Evolutionary conservation across 2,329 filamentous ascomycete genomes (phyloP), one percentile per base, ranked within the genome.

Genomic region (Trichoderma arundinaceum): DNA sequence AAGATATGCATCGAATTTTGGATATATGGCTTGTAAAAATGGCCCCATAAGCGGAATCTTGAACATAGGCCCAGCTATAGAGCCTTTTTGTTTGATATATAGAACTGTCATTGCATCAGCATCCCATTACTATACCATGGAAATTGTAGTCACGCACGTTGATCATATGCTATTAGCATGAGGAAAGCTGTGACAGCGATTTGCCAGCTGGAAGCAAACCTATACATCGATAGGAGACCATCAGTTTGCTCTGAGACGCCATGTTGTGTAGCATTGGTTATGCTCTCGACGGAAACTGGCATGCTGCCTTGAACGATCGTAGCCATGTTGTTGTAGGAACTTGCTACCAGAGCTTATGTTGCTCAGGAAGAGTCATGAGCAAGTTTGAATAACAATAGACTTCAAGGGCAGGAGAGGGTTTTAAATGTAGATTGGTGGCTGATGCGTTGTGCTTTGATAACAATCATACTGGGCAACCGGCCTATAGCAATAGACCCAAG

Each of bases 1-100:
- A 12, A 63, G 59, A 46, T 63, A 63, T 2, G 59, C 59, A 28
- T 63, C 59, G 49, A 63, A 63, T 15, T 46, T 53, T 33, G 59
- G 59, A 32, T 63, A n/a, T 28, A 63, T 54, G 39, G 59, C 59
- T 54, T 63, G 59, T 28, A 63, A 13, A 22, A 63, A 63, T 22
- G 59, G 59, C 35, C 59, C 59, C 22, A 62, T 62, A 15, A 62
- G n/a, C 0, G 59, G 59, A 13, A 62, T 62, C 22, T 62, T 62
- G 48, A 62, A 62, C 48, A 41, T n/a, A 32, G 59, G 59, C 10
- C 59, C 59, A 44, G 59, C 59, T 44, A 62, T 62, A 2, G 59
- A 62, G 13, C 59, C 59, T 19, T 62, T 62, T 12, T 32, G 46
- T 33, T 33, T 44, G 32, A 62, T 52, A 32, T 62, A 62, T n/a